These are phyloP conservation scores for Hapsidospora chrysogenum DNA, from an alignment of 495 filamentous ascomycete genomes.

Conservation along the genomic window DNA sequence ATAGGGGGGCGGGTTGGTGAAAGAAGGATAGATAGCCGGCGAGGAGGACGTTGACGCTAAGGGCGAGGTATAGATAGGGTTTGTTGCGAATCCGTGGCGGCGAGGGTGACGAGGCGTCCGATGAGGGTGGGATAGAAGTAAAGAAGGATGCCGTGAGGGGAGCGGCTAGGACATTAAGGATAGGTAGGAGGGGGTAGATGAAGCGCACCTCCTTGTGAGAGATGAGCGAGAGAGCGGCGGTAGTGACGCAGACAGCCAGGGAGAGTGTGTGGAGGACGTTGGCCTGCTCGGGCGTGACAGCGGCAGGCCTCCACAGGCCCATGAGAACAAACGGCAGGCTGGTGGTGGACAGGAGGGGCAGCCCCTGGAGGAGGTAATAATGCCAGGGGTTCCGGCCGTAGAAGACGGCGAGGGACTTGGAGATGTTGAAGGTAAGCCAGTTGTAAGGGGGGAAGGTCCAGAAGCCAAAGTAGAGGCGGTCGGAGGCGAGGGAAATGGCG, in stretches of 20 bases:
- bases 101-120: slow-evolving; percentile 5
- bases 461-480: slow-evolving; percentile 66
- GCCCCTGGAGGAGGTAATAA: slow-evolving; percentile 83
- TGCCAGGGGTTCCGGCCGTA: slow-evolving; percentile 88
- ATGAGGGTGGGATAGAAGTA: slow-evolving; percentile 11
- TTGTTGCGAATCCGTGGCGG: slow-evolving; percentile 23
- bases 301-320: slow-evolving; percentile 38
- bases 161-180: slow-evolving; percentile 66
- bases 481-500: slow-evolving; percentile 44
- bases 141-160: slow-evolving; percentile 51
- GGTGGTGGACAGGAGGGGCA: slow-evolving; percentile 75
- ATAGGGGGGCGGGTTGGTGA: slow-evolving; percentile 66
- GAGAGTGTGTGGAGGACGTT: slow-evolving; percentile 41
- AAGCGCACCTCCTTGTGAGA: slow-evolving; percentile 97
- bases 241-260: slow-evolving; percentile 40
- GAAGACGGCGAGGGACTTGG: slow-evolving; percentile 70
- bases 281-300: slow-evolving; percentile 8
- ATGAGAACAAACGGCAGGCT: slow-evolving; percentile 56
- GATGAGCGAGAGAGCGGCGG: slow-evolving; percentile 52
- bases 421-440: slow-evolving; percentile 86
- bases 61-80: slow-evolving; percentile 35
- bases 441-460: slow-evolving; percentile 85
- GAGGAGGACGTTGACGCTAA: slow-evolving; percentile 52
- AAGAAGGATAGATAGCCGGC: slow-evolving; percentile 55
- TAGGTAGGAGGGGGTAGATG: slow-evolving; percentile 81